Percentiles rank a stretch among this genome's conserved stretches.
Conservation (phyloP, 306 rosid genomes). For the Medicago arabica region DNA sequence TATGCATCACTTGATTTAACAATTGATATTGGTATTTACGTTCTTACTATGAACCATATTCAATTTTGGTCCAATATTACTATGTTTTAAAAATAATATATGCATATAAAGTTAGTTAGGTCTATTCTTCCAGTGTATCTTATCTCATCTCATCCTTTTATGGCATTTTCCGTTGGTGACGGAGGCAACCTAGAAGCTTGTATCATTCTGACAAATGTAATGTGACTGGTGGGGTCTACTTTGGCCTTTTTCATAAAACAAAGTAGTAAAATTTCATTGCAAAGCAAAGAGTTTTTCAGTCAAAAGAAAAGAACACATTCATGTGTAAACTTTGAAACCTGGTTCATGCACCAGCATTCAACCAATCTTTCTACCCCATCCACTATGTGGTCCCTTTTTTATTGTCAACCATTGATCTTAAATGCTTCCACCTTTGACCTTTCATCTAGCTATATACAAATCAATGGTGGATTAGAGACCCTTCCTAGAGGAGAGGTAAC, state of each 20-base stretch:
- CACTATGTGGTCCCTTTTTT: slow-evolving; percentile 45
- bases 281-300: slow-evolving; percentile 52
- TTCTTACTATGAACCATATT: neutral
- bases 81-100: too few species aligned
- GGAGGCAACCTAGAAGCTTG: slow-evolving; percentile 41
- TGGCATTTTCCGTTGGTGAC: slow-evolving; percentile 47
- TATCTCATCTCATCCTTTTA: slow-evolving; percentile 35
- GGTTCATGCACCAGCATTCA: slow-evolving; percentile 75
- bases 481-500: slow-evolving; percentile 28
- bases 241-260: slow-evolving; percentile 20
- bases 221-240: slow-evolving; percentile 73
- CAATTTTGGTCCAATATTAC: neutral
- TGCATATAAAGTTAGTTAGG: neutral
- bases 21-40: too few species aligned
- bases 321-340: slow-evolving; percentile 1
- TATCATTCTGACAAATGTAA: slow-evolving; percentile 71
- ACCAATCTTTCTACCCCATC: slow-evolving; percentile 41
- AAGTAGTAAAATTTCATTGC: slow-evolving; percentile 47
- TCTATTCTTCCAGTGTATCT: slow-evolving; percentile 20
- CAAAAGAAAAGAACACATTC: slow-evolving; percentile 40
- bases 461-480: neutral
- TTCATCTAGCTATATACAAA: neutral
- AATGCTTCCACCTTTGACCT: slow-evolving; percentile 45
- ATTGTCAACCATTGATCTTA: slow-evolving; percentile 46
- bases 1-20: too few species aligned